phyloP scores from a whole-genome alignment of 1,284 basidiomycete genomes.

The Phaffia rhodozyma region DNA sequence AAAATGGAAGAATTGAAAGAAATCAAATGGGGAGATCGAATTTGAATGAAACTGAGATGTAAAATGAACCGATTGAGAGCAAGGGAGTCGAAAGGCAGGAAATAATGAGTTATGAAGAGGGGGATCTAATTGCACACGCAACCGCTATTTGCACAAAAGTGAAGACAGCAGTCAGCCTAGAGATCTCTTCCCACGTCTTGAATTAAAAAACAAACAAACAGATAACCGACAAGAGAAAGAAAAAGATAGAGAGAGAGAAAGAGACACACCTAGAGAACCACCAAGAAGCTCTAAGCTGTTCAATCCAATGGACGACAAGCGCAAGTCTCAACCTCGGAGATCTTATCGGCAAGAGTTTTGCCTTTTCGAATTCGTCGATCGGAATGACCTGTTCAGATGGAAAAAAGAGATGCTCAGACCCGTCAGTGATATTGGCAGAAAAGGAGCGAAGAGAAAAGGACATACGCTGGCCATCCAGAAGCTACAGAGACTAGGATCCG shows the following conservation, averaged over 20 bases:
- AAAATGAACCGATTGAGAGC: too few species aligned
- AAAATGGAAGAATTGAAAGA: too few species aligned
- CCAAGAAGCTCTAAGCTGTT: slow-evolving; percentile 58
- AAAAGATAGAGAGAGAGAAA: too few species aligned
- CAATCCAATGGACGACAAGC: slow-evolving; percentile 87
- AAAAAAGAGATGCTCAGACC: neutral
- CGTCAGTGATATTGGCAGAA: slow-evolving; percentile 1
- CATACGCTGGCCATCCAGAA: slow-evolving; percentile 73
- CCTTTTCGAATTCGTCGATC: slow-evolving; percentile 90
- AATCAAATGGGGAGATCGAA: too few species aligned
- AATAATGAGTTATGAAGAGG: too few species aligned
- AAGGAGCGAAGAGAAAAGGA: neutral
- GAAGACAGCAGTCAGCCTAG: too few species aligned
- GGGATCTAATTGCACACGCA: too few species aligned
- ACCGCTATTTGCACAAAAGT: too few species aligned
- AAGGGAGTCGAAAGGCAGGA: too few species aligned
- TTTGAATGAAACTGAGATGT: too few species aligned
- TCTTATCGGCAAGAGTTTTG: slow-evolving; percentile 79
- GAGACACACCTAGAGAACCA: slow-evolving; percentile 38
- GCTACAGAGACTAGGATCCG: slow-evolving; percentile 52
- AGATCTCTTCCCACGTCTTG: slow-evolving; percentile 52
- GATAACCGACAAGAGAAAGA: slow-evolving; percentile 49
- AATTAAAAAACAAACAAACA: slow-evolving; percentile 93
- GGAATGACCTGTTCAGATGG: slow-evolving; percentile 52
- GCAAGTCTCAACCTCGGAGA: slow-evolving; percentile 63